phyloP scores from a whole-genome alignment of 192 early-diverging fungal species.

The Rhizoclosmatium globosum region DNA sequence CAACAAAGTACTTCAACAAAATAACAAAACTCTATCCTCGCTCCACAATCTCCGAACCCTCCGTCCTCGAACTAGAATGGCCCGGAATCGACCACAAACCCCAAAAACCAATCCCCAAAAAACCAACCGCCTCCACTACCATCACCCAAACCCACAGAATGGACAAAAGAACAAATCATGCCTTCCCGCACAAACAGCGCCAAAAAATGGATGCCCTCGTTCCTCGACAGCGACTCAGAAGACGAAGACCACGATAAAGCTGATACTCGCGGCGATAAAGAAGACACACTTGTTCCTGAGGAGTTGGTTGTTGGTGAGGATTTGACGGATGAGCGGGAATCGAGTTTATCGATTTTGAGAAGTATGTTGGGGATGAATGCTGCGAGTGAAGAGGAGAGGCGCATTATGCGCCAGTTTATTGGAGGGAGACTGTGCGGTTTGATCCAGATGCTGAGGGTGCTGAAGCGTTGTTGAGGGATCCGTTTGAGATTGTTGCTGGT shows the following conservation, averaged over 20 bases:
- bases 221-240: slow-evolving; percentile 4
- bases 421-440: slow-evolving; percentile 19
- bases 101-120: not conserved
- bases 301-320: not conserved
- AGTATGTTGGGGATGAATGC: slow-evolving; percentile 17
- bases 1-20: slow-evolving; percentile 22
- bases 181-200: not conserved
- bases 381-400: slow-evolving; percentile 5
- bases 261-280: not conserved
- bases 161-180: not conserved
- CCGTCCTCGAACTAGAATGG: slow-evolving; percentile 19
- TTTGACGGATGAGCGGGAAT: slow-evolving; percentile 18
- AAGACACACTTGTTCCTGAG: not conserved
- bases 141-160: not conserved
- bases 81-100: slow-evolving; percentile 20
- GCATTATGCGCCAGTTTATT: slow-evolving; percentile 8
- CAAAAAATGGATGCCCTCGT: slow-evolving; percentile 20
- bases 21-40: slow-evolving; percentile 1
- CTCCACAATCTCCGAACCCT: not conserved
- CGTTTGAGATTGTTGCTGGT: not conserved
- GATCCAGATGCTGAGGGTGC: slow-evolving; percentile 17
- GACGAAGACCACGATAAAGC: not conserved
- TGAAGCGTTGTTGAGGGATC: not conserved
- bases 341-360: slow-evolving; percentile 16
- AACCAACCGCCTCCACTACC: not conserved